These are phyloP conservation scores for Claviceps spartinae DNA, from an alignment of 2,329 filamentous ascomycete species.

Conservation along the genomic window DNA sequence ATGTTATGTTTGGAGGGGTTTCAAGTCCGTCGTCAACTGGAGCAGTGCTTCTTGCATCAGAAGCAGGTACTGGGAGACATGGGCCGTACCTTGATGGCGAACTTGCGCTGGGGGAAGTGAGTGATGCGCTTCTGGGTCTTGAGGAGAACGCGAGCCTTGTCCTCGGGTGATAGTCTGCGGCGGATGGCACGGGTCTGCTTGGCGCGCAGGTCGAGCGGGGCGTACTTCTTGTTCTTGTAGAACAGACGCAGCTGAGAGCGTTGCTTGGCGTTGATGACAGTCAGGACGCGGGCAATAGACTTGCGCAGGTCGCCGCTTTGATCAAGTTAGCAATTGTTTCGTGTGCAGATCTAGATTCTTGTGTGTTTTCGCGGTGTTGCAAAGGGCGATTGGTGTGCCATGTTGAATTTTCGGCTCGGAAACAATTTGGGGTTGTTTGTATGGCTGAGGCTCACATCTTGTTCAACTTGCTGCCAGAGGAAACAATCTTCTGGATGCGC, in stretches of 20 bases:
- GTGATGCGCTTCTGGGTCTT: slow-evolving; percentile 93
- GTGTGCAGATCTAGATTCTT: neutral
- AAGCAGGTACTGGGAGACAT: neutral
- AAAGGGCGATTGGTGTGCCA: no score
- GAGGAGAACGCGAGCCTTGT: slow-evolving; percentile 70
- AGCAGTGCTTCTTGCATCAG: neutral
- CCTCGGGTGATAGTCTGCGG: slow-evolving; percentile 84
- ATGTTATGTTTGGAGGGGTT: no score
- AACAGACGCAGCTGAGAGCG: slow-evolving; percentile 93
- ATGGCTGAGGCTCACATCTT: slow-evolving; percentile 62
- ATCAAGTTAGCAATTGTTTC: neutral
- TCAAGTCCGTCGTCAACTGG: no score
- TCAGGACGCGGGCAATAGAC: slow-evolving; percentile 96
- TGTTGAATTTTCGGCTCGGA: no score
- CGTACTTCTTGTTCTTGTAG: slow-evolving; percentile 99
- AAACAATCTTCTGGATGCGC: slow-evolving; percentile 96
- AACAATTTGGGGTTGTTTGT: neutral
- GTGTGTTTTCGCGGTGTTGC: no score
- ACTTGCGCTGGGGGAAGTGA: slow-evolving; percentile 98
- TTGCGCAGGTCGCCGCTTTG: slow-evolving; percentile 97
- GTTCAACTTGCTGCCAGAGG: slow-evolving; percentile 88
- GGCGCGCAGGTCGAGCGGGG: slow-evolving; percentile 92
- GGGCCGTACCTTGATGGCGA: slow-evolving; percentile 78
- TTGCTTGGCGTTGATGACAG: slow-evolving; percentile 99
- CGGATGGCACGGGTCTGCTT: slow-evolving; percentile 98